phyloP scores from a whole-genome alignment of 345 rosid genomes.

The Turnera subulata region DNA sequence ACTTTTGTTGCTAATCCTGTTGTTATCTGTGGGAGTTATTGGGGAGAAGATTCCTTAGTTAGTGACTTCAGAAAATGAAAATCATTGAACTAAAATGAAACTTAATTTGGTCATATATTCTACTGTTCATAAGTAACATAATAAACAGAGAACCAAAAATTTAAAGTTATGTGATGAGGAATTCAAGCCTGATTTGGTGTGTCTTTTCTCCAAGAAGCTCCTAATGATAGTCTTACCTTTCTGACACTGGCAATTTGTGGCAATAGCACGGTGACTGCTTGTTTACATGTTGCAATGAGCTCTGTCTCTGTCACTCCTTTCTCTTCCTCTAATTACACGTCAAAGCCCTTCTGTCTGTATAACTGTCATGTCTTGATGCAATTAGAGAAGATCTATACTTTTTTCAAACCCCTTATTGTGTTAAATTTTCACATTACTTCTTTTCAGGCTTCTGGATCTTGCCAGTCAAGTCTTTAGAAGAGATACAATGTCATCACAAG shows the following conservation, averaged over 20 bases:
- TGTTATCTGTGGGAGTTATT: no score
- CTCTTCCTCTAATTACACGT: not conserved
- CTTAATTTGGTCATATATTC: no score
- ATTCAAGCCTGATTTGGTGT: not conserved
- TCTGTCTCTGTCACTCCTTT: not conserved
- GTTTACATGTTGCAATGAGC: no score
- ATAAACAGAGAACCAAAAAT: not conserved
- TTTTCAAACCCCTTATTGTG: not conserved
- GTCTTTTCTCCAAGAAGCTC: no score
- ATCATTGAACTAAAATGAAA: no score
- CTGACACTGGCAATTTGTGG: not conserved
- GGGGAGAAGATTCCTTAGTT: no score
- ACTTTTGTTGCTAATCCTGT: not conserved
- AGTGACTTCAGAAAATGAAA: no score
- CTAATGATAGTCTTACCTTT: no score
- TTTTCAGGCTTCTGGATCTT: conserved; percentile 50
- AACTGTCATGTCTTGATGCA: not conserved
- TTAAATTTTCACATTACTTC: not conserved
- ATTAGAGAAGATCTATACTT: not conserved
- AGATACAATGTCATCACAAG: conserved; percentile 32
- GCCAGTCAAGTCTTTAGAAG: conserved; percentile 54
- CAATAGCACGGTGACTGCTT: no score
- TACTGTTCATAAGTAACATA: no score
- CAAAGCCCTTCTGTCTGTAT: not conserved
- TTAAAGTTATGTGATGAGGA: not conserved